Percentiles rank a stretch among this genome's conserved stretches.
phyloP scores from a whole-genome alignment of 768 basidiomycete genomes.

The Termitomyces sp. region DNA sequence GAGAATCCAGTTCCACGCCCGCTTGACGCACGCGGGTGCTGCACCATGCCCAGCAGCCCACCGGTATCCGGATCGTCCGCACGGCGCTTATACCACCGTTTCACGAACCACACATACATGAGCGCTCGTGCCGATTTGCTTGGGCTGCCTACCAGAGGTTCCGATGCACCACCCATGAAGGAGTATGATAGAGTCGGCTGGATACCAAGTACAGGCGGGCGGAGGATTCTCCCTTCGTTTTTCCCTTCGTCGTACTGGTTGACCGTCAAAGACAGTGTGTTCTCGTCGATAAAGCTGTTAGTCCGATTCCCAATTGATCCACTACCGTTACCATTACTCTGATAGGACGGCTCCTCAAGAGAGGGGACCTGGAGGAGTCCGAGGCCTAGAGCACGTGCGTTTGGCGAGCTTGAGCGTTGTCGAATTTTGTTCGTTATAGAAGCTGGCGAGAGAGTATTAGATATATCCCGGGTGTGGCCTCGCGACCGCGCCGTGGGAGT shows the following conservation, averaged over 20 bases:
- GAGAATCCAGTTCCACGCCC: neutral
- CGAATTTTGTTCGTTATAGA: conserved; percentile 6
- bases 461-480: conserved; percentile 13
- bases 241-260: neutral
- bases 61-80: conserved; percentile 31
- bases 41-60: conserved; percentile 32
- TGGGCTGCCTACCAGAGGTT: conserved; percentile 2
- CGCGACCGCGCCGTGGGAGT: conserved; percentile 10
- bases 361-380: conserved; percentile 12
- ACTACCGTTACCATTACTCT: neutral
- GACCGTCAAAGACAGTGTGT: neutral
- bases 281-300: neutral
- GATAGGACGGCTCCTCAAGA: conserved; percentile 5
- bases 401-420: conserved; percentile 16
- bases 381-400: conserved; percentile 7
- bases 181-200: conserved; percentile 59
- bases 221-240: conserved; percentile 14
- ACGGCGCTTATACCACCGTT: conserved; percentile 65
- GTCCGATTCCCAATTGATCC: neutral
- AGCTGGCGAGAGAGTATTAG: conserved; percentile 6
- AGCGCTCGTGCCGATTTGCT: conserved; percentile 16
- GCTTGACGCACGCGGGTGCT: neutral
- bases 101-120: conserved; percentile 74
- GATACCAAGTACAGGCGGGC: conserved; percentile 55
- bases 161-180: conserved; percentile 17